Conservation (phyloP, 2,329 filamentous ascomycete species). For the Stachybotrys chartarum region DNA sequence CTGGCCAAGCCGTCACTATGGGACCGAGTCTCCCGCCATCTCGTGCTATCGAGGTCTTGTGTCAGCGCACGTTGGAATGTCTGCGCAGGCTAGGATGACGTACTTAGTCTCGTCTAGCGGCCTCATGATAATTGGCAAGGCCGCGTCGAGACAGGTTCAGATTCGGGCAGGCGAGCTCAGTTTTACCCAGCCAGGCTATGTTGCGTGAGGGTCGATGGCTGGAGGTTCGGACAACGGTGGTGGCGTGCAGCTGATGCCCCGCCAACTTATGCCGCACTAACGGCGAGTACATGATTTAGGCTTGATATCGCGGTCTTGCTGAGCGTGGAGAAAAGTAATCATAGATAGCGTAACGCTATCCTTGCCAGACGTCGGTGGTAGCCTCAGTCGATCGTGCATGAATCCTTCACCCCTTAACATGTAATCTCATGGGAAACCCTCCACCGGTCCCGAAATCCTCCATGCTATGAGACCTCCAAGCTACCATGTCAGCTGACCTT, state of each 20-base stretch:
- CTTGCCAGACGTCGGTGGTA: neutral
- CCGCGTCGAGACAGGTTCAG: neutral
- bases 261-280: neutral
- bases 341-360: neutral
- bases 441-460: neutral
- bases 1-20: conserved; percentile 51
- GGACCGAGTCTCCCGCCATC: conserved; percentile 60
- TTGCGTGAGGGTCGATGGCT: no score
- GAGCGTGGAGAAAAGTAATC: neutral
- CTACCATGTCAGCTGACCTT: conserved; percentile 56
- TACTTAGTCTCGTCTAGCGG: conserved; percentile 26
- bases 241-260: neutral
- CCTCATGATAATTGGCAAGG: conserved; percentile 18
- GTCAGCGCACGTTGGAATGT: conserved; percentile 2
- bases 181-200: no score
- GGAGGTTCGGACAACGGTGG: no score
- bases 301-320: neutral
- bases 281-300: no score
- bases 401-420: neutral
- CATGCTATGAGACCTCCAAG: neutral
- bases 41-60: conserved; percentile 39
- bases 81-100: conserved; percentile 1
- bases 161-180: neutral
- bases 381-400: neutral
- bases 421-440: neutral